Evolutionary conservation across 2,329 filamentous ascomycete species (phyloP), one percentile per base, ranked within the genome.

Genomic region (Colletotrichum spaethianum): DNA sequence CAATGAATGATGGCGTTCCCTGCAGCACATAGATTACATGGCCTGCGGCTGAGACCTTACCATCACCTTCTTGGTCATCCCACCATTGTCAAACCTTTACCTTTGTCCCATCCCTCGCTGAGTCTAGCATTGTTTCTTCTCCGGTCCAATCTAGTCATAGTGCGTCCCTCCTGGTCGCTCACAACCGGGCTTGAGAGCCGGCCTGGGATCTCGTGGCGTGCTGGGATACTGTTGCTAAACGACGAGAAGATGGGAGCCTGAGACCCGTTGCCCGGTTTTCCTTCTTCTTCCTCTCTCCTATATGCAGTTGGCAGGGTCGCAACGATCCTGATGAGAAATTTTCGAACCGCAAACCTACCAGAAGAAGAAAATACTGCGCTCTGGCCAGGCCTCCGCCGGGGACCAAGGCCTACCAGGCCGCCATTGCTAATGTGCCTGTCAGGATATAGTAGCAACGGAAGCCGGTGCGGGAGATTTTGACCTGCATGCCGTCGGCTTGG

Each of bases 391-490:
- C 55, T 65, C 36, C 44, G 46, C 33, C 53, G 18, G 31, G 38
- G 38, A 26, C 42, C 53, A 42, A 60, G 42, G 36, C 8, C 11
- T 50, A 8, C 48, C n/a, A 63, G 28, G 38, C 33, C 55, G 36
- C n/a, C 56, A 53, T 23, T 53, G 20, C n/a, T n/a, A 48, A 46
- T 3, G 50, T 31, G 28, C n/a, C 57, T 46, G 50, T 48, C 33
- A 44, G 52, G 42, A 52, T 46, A 60, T 46, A 67, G 52, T 52
- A 62, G 64, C 50, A 50, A 69, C 64, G 44, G 57, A 42, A 68
- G 59, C 57, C 59, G 57, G 64, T 11, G 33, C 40, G 52, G 59
- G 59, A 71, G 52, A 71, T 72, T 69, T 72, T 59, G 65, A 72
- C 64, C 65, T 69, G 69, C 69, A 69, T 23, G 38, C 52, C 53